Evolutionary conservation across 1,284 basidiomycete species (phyloP).

Genomic region (Sanghuangporus sanghuang): DNA sequence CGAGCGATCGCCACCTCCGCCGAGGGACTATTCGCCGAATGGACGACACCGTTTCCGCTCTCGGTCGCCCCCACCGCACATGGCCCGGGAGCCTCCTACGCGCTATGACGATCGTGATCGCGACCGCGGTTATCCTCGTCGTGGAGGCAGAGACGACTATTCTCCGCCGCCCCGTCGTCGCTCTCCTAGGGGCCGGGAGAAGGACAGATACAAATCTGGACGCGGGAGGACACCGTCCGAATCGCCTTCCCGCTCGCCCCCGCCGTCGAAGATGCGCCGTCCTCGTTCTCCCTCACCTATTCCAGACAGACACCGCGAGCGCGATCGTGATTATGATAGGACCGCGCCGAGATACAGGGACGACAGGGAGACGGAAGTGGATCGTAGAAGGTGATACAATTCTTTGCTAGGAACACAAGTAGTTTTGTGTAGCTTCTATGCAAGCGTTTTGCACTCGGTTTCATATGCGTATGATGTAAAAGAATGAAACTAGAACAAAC

Average conservation of each 20-base stretch:
- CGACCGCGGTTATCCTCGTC: not conserved
- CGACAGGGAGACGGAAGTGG: not conserved
- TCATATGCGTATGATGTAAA: too few species aligned
- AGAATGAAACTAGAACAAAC: too few species aligned
- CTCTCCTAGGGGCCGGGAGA: not conserved
- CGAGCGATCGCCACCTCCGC: constrained; percentile 23
- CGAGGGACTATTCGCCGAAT: constrained; percentile 5
- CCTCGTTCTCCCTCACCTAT: not conserved
- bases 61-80: constrained; percentile 16
- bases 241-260: not conserved
- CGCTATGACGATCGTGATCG: constrained; percentile 14
- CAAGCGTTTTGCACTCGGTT: too few species aligned
- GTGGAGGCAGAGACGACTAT: constrained; percentile 17
- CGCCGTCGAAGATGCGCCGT: not conserved
- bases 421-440: too few species aligned
- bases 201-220: not conserved
- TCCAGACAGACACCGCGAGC: not conserved
- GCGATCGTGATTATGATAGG: not conserved
- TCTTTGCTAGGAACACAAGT: not conserved
- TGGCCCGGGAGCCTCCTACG: constrained; percentile 25
- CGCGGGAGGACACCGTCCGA: not conserved
- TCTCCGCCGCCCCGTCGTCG: constrained; percentile 1
- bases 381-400: not conserved
- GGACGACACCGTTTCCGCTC: constrained; percentile 2
- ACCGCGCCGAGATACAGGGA: not conserved